Evolutionary conservation across 1,284 basidiomycete genomes (phyloP), one percentile per base, ranked within the genome.

Genomic region (Fomitiporia mediterranea): DNA sequence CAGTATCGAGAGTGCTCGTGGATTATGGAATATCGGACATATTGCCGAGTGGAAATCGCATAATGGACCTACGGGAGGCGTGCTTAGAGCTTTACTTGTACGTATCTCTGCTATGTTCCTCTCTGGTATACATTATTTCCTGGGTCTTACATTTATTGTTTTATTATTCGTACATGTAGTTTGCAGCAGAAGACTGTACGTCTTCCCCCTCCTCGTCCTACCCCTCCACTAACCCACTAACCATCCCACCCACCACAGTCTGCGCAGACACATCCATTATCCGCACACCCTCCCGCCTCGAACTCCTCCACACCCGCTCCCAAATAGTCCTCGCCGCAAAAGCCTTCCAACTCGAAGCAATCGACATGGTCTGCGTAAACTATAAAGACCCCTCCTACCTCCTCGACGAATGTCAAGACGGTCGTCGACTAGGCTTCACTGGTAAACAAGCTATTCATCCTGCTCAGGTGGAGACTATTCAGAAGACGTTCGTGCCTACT

Each of bases 401-500:
- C 17, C 72, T 74, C 50, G 82, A 87, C 3, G 94, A 97, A 68
- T 91, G 88, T 54, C 70, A 78, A 57, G 92, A 96, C 63, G 93
- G 89, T 0, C 71, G 85, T 44, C 72, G 82, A 55, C 72, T 94
- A 7, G 92, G 93, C 0, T 95, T 92, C 65, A 87, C 84, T 25
- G 93, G 92, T 47, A 96, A 96, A 89, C 94, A 97, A 91, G 93
- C 91, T 1, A 96, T 98, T 51, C 95, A 98, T 70, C 94, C 95
- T 0, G 75, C 74, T 11, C 95, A 98, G 70, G 82, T 97, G 2
- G 80, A 82, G 21, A 74, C 79, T 4, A 93, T 96, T 38, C 91
- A 94, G 62, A 71, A 77, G 3, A 86, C 72, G 90, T 57, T 90
- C 84, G 38, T 75, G 86, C 61, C 91, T 89, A 66, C 74, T 90